These are phyloP conservation scores for Closterium sp. DNA, from an alignment of 139 green algal genomes.

Conservation along the genomic window DNA sequence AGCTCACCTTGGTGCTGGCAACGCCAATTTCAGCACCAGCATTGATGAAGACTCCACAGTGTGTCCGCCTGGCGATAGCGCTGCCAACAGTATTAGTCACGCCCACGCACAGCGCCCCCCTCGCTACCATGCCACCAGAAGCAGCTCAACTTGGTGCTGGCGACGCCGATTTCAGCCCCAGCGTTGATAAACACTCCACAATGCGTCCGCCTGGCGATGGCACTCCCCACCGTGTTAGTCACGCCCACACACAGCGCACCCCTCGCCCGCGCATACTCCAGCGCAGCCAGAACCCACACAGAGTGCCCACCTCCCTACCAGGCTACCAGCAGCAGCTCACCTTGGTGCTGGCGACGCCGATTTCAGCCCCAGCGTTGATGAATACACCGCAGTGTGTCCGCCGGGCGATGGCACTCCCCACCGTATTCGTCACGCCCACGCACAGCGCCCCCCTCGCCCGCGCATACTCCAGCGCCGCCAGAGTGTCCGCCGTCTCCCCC, in stretches of 20 bases:
- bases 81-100: conserved; percentile 96
- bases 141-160: too few relatives aligned
- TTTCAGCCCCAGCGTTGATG: conserved; percentile 95
- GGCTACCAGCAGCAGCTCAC: conserved; percentile 9
- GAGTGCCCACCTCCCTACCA: not conserved
- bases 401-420: conserved; percentile 85
- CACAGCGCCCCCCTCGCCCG: conserved; percentile 84
- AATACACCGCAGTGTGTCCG: conserved; percentile 90
- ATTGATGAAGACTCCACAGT: conserved; percentile 95
- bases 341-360: conserved; percentile 96
- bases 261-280: not conserved
- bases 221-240: too few relatives aligned
- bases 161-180: too few relatives aligned
- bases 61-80: conserved; percentile 81
- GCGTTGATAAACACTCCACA: too few relatives aligned
- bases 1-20: conserved; percentile 82
- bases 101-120: conserved; percentile 91
- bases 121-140: conserved; percentile 12
- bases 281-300: not conserved
- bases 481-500: conserved; percentile 95
- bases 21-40: conserved; percentile 96
- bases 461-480: conserved; percentile 81
- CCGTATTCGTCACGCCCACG: conserved; percentile 97
- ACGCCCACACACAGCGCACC: conserved; percentile 90
- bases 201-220: too few relatives aligned